Base-by-base conservation (phyloP, 2,329 filamentous ascomycete species). In the Hypoxylon sp. region DNA sequence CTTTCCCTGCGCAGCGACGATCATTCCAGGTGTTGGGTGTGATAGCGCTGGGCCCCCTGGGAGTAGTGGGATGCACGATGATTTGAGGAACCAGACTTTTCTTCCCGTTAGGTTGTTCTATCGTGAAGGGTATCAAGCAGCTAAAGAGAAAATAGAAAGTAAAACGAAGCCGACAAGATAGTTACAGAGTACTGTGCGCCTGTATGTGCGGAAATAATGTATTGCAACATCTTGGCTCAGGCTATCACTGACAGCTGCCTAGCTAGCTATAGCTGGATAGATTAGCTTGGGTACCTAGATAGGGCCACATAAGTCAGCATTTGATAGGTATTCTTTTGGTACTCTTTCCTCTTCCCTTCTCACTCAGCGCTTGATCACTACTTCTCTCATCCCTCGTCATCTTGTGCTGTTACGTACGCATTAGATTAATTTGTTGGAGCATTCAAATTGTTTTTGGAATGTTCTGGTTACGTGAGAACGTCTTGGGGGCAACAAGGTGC, bases 231-330 rank as follows among this genome's bases (percentile, higher is more conserved):
- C 65, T 67, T 70, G 67, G 67, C 67, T 57, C n/a, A 62, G 51
- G 46, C 49, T 61, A 64, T 67, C 60, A 57, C 64, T 64, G 60
- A 70, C 68, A 70, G 62, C 65, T 70, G 68, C 68, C 68, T 70
- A 70, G 65, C 65, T 70, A 63, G 65, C 68, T 65, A 68, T 68
- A 70, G 68, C 68, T 70, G 65, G 65, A 61, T 68, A 67, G 67
- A 69, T 69, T 62, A 64, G 56, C 21, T 55, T 45, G 41, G 21
- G 52, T 58, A 46, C 34, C 48, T 49, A 60, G 67, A 64, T 62
- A 60, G 41, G 50, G 57, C 38, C 17, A 21, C 64, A 28, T 10
- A 25, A 48, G 21, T 48, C 46, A 46, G 50, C 57, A 49, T 23
- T 45, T 41, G 38, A 19, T 41, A 41, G 43, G 45, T 56, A 51